A percentile compares a stretch with the other conserved stretches of the same genome.
These are phyloP conservation scores for Podaxis sp. DNA, from an alignment of 768 basidiomycete genomes.

Conservation along the genomic window DNA sequence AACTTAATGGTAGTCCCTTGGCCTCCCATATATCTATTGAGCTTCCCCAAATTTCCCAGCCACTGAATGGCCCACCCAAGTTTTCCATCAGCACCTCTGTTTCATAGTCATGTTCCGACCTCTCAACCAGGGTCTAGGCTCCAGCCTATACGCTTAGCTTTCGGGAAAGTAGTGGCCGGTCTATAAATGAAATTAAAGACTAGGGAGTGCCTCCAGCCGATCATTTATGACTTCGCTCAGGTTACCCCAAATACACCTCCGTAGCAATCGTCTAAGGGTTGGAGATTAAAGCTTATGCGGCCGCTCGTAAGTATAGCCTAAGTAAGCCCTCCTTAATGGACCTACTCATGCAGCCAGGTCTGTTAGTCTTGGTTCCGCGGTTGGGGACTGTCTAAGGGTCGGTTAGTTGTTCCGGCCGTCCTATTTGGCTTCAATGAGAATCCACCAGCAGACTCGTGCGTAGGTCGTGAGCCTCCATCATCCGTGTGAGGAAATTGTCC, in stretches of 20 bases:
- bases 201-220: background rate
- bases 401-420: background rate
- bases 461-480: background rate
- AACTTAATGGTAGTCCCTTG: background rate
- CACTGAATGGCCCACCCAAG: background rate
- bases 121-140: background rate
- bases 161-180: background rate
- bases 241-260: background rate
- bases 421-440: background rate
- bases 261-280: background rate
- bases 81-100: background rate
- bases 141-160: background rate
- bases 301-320: background rate
- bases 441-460: background rate
- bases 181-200: background rate
- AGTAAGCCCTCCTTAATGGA: background rate
- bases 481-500: background rate
- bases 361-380: background rate
- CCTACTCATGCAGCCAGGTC: background rate
- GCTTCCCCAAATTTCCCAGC: background rate
- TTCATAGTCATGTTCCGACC: background rate
- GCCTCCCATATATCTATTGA: background rate
- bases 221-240: background rate
- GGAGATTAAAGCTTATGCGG: background rate
- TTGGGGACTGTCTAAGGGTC: background rate